Conservation (phyloP, 2,329 filamentous ascomycete genomes). For the Emergomyces orientalis region DNA sequence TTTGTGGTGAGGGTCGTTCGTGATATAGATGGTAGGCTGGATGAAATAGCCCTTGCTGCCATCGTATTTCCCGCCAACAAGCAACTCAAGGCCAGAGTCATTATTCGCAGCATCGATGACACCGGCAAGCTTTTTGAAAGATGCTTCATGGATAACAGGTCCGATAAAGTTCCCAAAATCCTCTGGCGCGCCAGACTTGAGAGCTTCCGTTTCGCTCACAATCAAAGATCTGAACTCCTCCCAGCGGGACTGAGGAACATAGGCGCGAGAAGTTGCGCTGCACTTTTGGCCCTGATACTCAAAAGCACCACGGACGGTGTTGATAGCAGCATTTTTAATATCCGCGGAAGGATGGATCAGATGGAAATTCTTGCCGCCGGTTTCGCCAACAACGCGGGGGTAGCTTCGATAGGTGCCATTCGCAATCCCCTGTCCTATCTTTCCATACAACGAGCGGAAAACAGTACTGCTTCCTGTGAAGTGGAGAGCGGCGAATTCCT, state of each 20-base stretch:
- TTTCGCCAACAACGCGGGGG: constrained; percentile 81
- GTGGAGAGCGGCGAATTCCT: constrained; percentile 79
- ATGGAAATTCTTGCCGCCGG: constrained; percentile 90
- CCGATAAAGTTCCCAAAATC: constrained; percentile 72
- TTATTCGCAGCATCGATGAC: constrained; percentile 71
- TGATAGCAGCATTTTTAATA: constrained; percentile 65
- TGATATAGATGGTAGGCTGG: constrained; percentile 70
- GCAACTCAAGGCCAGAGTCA: constrained; percentile 49
- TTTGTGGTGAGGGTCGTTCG: constrained; percentile 62
- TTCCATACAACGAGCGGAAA: constrained; percentile 78
- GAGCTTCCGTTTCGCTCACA: constrained; percentile 55
- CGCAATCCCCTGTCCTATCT: constrained; percentile 71
- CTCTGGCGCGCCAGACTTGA: constrained; percentile 61
- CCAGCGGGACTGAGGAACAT: constrained; percentile 67
- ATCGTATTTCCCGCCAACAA: constrained; percentile 70
- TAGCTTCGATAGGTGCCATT: constrained; percentile 75
- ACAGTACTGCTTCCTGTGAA: constrained; percentile 89
- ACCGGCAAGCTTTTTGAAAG: constrained; percentile 68
- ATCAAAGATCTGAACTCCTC: constrained; percentile 60
- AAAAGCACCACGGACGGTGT: constrained; percentile 78
- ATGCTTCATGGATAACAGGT: constrained; percentile 72
- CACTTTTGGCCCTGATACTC: constrained; percentile 91
- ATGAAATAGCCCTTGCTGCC: constrained; percentile 72
- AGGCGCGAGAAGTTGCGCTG: constrained; percentile 73
- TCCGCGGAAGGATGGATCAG: constrained; percentile 69